Base-by-base conservation (phyloP, 2,329 filamentous ascomycete genomes). In the Cyanodermella asteris region DNA sequence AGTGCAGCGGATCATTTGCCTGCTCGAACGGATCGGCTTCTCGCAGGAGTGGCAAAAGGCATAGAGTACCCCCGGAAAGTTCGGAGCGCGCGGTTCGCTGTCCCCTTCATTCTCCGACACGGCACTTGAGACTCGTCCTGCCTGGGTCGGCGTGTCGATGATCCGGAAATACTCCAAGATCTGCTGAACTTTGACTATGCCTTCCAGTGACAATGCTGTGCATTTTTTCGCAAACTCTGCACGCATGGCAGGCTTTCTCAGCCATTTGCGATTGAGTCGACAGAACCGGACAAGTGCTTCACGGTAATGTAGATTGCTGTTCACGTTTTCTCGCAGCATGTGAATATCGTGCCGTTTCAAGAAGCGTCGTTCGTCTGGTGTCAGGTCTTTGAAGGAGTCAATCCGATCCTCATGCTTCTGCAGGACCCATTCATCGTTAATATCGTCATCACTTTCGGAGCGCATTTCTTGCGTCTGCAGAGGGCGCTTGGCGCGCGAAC, bases 361-460 rank as follows among this genome's bases (percentile, higher is more conserved):
- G 29, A 57, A 53, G 0, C 37, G 35, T 19, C 39, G 41, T 7
- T 35, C 36, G 1, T 35, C 24, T 4, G 31, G 19, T 5, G 39
- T 39, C 8, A 41, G 18, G 19, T 38, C 38, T 5, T 37, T 25
- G 10, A 37, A 26, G 4, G 25, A 22, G n/a, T 43, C 32, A n/a
- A 39, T 33, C 4, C 31, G 21, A 17, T 28, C 29, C 2, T 36
- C 35, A 29, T 45, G 46, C 15, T 42, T 44, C 6, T 41, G 36
- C 1, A 36, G 24, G 5, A 53, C 28, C 47, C 51, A 54, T 3
- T 28, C 29, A 14, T 45, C 40, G 20, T 53, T 48, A 1, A 44
- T 31, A 5, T 52, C 50, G 21, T 53, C 47, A 15, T 56, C 53
- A 32, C 50, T 54, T 27, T 56, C 51, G 23, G 42, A 49, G 10